Evolutionary conservation across 1,139 yeast species (phyloP).

Genomic region (Debaryomycetaceae sp.): DNA sequence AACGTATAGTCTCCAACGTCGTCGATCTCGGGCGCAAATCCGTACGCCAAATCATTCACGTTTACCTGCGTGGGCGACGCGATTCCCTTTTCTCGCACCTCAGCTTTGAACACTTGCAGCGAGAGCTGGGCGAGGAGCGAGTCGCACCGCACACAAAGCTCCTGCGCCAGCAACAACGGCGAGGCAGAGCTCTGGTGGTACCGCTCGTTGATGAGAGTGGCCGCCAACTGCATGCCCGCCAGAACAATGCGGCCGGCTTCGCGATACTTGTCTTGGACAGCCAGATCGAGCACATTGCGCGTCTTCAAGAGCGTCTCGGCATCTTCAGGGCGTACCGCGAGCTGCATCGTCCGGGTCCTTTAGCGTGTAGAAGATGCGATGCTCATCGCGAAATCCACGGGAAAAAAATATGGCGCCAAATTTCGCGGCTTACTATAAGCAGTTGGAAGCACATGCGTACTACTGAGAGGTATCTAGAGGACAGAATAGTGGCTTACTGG

Average conservation of each 20-base stretch:
- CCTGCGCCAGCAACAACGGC: slow-evolving; percentile 47
- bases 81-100: slow-evolving; percentile 74
- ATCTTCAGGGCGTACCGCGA: slow-evolving; percentile 60
- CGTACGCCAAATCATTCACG: slow-evolving; percentile 62
- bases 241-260: slow-evolving; percentile 89
- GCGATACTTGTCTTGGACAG: slow-evolving; percentile 70
- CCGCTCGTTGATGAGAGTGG: slow-evolving; percentile 56
- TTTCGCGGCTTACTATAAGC: too few relatives aligned
- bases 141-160: slow-evolving; percentile 75
- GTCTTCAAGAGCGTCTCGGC: slow-evolving; percentile 65
- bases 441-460: too few relatives aligned
- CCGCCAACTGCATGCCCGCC: slow-evolving; percentile 62
- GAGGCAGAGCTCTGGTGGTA: slow-evolving; percentile 45
- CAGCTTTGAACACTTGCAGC: slow-evolving; percentile 39
- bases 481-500: too few relatives aligned
- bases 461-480: too few relatives aligned
- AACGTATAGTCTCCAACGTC: slow-evolving; percentile 46
- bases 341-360: slow-evolving; percentile 31
- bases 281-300: slow-evolving; percentile 54
- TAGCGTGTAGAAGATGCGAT: not conserved
- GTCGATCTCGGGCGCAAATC: slow-evolving; percentile 80
- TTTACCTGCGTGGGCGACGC: slow-evolving; percentile 86
- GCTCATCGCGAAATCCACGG: not conserved
- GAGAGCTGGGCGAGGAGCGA: slow-evolving; percentile 52
- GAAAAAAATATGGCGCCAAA: too few relatives aligned